Evolutionary conservation across 768 basidiomycete genomes (phyloP).

Genomic region (Podaxis sp.): DNA sequence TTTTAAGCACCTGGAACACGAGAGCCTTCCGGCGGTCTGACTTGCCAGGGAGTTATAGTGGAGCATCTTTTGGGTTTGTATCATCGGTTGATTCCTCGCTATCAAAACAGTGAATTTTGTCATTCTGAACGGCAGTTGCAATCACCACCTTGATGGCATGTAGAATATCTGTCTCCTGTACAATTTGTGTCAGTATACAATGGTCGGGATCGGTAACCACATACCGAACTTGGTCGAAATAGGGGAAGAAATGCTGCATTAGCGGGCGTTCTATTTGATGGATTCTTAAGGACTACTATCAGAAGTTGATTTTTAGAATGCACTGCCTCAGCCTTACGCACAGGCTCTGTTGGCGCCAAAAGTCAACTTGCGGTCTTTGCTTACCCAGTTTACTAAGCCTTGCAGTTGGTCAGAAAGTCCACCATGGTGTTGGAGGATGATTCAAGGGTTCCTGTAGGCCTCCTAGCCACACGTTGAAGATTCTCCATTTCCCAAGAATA

Average conservation of each 20-base stretch:
- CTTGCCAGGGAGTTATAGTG: slow-evolving; percentile 2
- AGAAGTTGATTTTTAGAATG: background rate
- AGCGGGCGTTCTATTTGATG: background rate
- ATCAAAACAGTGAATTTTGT: background rate
- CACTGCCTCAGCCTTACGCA: background rate
- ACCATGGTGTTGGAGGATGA: background rate
- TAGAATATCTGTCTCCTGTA: background rate
- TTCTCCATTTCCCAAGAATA: slow-evolving; percentile 11
- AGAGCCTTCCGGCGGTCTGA: slow-evolving; percentile 8
- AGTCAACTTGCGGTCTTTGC: background rate
- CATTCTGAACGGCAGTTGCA: background rate
- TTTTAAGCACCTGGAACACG: slow-evolving; percentile 9
- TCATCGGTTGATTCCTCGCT: background rate
- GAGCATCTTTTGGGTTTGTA: slow-evolving; percentile 2
- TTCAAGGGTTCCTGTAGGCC: background rate
- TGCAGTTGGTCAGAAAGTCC: background rate
- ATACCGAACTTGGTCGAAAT: background rate
- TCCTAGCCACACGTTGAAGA: background rate
- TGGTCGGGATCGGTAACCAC: background rate
- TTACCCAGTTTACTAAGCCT: background rate
- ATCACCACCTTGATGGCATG: background rate
- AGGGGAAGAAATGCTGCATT: background rate
- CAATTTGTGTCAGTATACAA: background rate
- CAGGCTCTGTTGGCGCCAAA: background rate
- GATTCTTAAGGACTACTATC: background rate